phyloP scores from a whole-genome alignment of 352 stramenopile genomes.

The Globisporangium irregulare region DNA sequence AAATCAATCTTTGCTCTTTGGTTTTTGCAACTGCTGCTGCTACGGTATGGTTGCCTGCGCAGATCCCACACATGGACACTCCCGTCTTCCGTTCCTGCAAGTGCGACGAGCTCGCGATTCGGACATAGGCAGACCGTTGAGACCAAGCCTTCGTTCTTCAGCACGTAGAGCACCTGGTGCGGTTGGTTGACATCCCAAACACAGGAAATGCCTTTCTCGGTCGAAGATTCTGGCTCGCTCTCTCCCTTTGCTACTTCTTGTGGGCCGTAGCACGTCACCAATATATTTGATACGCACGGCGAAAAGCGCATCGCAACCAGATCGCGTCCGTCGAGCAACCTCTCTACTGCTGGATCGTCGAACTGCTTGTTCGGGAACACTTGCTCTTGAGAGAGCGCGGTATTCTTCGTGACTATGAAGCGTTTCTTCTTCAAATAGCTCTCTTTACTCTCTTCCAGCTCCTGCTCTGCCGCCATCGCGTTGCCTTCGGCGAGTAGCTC shows the following conservation, averaged over 20 bases:
- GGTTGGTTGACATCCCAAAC: conserved; percentile 69
- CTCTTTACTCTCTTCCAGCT: conserved; percentile 15
- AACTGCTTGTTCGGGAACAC: conserved; percentile 36
- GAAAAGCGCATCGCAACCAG: conserved; percentile 48
- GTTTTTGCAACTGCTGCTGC: background rate
- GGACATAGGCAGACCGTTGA: conserved; percentile 42
- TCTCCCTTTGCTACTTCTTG: conserved; percentile 10
- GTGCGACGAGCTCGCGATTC: conserved; percentile 47
- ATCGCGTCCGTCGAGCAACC: conserved; percentile 29
- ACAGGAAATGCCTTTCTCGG: conserved; percentile 51
- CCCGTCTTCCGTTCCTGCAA: conserved; percentile 57
- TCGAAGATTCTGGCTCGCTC: conserved; percentile 11
- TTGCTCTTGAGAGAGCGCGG: conserved; percentile 22
- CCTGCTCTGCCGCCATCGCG: conserved; percentile 22
- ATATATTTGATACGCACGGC: conserved; percentile 41
- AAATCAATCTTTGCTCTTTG: conserved; percentile 18
- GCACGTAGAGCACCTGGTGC: conserved; percentile 33
- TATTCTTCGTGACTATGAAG: conserved; percentile 6
- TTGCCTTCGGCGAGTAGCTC: conserved; percentile 59
- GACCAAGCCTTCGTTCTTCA: conserved; percentile 47
- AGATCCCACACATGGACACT: conserved; percentile 72
- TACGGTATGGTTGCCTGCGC: conserved; percentile 20
- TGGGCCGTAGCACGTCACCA: conserved; percentile 39
- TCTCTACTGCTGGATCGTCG: conserved; percentile 28
- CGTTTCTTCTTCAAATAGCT: conserved; percentile 10